Base-by-base conservation (phyloP, 352 stramenopile genomes). In the Pythium aquatile region DNA sequence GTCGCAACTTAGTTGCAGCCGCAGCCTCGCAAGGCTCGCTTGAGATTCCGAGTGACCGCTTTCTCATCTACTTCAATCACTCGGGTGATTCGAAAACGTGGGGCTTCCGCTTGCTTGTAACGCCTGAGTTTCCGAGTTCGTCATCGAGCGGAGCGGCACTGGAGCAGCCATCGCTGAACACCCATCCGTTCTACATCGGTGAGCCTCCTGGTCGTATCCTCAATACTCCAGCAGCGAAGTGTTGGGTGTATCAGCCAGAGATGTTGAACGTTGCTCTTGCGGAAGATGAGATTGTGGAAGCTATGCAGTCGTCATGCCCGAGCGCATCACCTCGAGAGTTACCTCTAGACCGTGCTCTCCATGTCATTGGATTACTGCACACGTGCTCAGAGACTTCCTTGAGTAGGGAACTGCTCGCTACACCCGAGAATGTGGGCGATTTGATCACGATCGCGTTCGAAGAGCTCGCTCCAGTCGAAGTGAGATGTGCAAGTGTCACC, bases 51-150 rank as follows among this genome's bases (percentile, higher is more conserved):
- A 77, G 72, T 5, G 86, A 92, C 66, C 72, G 73, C 3, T 90
- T 91, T 69, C 65, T 92, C 42, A 77, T 93, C 11, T 89, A 91
- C 56, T 88, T 93, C 40, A 83, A 85, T 40, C 85, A 85, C 26
- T 77, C 80, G 58, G 74, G 71, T 5, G 70, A 66, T 5, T 77
- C 81, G 2, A 76, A 69, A n/a, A 71, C 72, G 7, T 94, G 85
- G 85, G 85, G 84, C 29, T 91, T 91, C 60, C 77, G 85, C 3
- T 65, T 91, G 10, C 48, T 87, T 3, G 82, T 78, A 9, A 79
- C 75, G 1, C 79, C 85, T 0, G 65, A 87, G 37, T 90, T 85
- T 28, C 39, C 48, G 9, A 73, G 55, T 16, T 28, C 65, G 20
- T 47, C 42, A 3, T 20, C 47, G 26, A 58, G 39, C 7, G 47